Conservation (phyloP, 768 basidiomycete species). For the Hebeloma cylindrosporum region DNA sequence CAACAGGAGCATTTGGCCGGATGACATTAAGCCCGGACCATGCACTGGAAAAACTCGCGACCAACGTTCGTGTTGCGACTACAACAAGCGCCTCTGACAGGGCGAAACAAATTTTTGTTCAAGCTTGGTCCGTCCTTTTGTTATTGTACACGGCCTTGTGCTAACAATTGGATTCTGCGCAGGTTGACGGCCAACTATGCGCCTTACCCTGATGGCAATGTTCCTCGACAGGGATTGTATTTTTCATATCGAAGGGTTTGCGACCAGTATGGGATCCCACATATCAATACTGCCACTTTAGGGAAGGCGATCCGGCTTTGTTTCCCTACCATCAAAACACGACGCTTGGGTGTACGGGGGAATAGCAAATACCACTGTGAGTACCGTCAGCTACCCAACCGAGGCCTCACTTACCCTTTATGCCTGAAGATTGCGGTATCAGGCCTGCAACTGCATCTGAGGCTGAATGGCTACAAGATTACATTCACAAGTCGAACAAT, state of each 20-base stretch:
- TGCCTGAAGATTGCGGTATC: conserved; percentile 79
- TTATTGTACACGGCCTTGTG: conserved; percentile 12
- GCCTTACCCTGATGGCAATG: conserved; percentile 89
- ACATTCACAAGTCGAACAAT: conserved; percentile 89
- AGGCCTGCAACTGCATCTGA: conserved; percentile 88
- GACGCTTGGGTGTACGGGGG: conserved; percentile 87
- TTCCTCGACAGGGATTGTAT: conserved; percentile 91
- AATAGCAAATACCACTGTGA: conserved; percentile 96
- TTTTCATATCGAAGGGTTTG: conserved; percentile 90
- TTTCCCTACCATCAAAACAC: conserved; percentile 93
- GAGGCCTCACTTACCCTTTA: conserved; percentile 22
- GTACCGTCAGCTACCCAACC: conserved; percentile 33
- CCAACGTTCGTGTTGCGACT: conserved; percentile 83
- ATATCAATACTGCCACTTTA: conserved; percentile 94
- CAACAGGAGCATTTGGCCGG: conserved; percentile 73
- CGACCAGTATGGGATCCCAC: conserved; percentile 89
- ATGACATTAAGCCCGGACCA: conserved; percentile 79
- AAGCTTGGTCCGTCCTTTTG: conserved; percentile 70
- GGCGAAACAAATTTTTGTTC: conserved; percentile 91
- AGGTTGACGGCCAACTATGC: conserved; percentile 91
- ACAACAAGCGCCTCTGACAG: conserved; percentile 90
- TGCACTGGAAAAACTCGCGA: conserved; percentile 81
- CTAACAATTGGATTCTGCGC: conserved; percentile 16
- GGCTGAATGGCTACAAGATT: conserved; percentile 90
- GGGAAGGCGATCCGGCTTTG: conserved; percentile 93